Evolutionary conservation across 371 early-diverging fungal genomes (phyloP).

Genomic region (Circinella minor): DNA sequence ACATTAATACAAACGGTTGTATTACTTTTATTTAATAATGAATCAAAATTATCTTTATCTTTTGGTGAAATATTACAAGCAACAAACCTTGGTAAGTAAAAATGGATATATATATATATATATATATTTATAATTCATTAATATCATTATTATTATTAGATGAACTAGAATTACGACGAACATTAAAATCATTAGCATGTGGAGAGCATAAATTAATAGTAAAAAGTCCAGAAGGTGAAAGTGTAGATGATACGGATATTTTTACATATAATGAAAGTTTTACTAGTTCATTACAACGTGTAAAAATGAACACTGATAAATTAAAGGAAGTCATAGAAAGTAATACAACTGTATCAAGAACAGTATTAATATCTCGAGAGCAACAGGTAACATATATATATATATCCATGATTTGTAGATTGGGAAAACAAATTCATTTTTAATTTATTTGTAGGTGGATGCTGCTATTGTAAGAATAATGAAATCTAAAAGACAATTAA

Average conservation of each 20-base stretch:
- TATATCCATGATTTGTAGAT: not conserved
- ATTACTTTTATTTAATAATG: slow-evolving; percentile 77
- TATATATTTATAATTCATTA: not conserved
- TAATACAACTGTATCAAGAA: slow-evolving; percentile 67
- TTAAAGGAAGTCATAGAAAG: slow-evolving; percentile 85
- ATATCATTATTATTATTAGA: slow-evolving; percentile 40
- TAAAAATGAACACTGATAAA: slow-evolving; percentile 87
- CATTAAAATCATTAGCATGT: slow-evolving; percentile 84
- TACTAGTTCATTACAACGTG: slow-evolving; percentile 60
- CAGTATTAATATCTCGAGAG: slow-evolving; percentile 78
- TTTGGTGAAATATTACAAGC: slow-evolving; percentile 71
- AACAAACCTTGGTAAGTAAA: slow-evolving; percentile 63
- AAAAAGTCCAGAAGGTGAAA: slow-evolving; percentile 62
- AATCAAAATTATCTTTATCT: slow-evolving; percentile 43
- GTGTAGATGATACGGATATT: slow-evolving; percentile 62
- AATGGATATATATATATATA: too few species aligned
- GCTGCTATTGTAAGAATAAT: slow-evolving; percentile 95
- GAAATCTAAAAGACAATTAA: slow-evolving; percentile 79
- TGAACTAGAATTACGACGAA: slow-evolving; percentile 73
- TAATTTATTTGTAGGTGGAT: slow-evolving; percentile 63
- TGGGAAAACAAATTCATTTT: too few species aligned
- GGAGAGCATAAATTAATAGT: slow-evolving; percentile 77
- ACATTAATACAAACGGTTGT: slow-evolving; percentile 80
- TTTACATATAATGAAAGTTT: slow-evolving; percentile 77
- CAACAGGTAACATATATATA: slow-evolving; percentile 46